Evolutionary conservation across 805 yeast species (phyloP).

Genomic region (Metschnikowia proteae): DNA sequence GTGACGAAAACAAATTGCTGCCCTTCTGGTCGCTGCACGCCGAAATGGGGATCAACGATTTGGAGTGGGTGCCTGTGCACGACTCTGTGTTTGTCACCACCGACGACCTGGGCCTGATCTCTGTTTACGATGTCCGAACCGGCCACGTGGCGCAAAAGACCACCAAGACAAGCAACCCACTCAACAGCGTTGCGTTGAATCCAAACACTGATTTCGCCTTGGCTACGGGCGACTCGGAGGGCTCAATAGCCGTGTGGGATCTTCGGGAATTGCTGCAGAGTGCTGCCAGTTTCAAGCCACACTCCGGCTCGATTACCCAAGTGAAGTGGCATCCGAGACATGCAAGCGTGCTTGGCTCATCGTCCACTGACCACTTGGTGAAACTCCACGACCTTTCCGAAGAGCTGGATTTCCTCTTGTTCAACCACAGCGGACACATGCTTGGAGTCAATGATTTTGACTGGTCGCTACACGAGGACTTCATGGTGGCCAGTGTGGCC

Average conservation of each 20-base stretch:
- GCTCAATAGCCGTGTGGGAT: slow-evolving; percentile 62
- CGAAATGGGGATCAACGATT: slow-evolving; percentile 58
- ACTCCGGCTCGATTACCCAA: slow-evolving; percentile 56
- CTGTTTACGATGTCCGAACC: slow-evolving; percentile 25
- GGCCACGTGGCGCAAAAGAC: slow-evolving; percentile 36
- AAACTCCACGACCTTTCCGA: slow-evolving; percentile 54
- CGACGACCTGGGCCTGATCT: slow-evolving; percentile 53
- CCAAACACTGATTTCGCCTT: slow-evolving; percentile 51
- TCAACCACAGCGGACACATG: slow-evolving; percentile 83
- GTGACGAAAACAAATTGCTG: slow-evolving; percentile 3
- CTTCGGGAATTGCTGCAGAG: slow-evolving; percentile 37
- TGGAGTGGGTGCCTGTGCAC: slow-evolving; percentile 65
- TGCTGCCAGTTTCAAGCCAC: slow-evolving; percentile 26
- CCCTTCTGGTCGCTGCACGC: slow-evolving; percentile 8
- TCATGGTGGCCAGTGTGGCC: slow-evolving; percentile 71
- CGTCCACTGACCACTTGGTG: slow-evolving; percentile 62
- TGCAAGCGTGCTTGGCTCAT: slow-evolving; percentile 55
- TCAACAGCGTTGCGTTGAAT: slow-evolving; percentile 61
- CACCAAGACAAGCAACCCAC: slow-evolving; percentile 46
- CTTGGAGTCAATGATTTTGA: slow-evolving; percentile 79
- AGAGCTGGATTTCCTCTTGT: slow-evolving; percentile 36
- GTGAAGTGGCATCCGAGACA: slow-evolving; percentile 68
- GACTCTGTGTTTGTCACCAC: slow-evolving; percentile 59
- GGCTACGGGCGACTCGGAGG: slow-evolving; percentile 66
- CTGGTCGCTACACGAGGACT: slow-evolving; percentile 73